Evolutionary conservation across 2,329 filamentous ascomycete species (phyloP).

Genomic region (Colletotrichum somersetense): DNA sequence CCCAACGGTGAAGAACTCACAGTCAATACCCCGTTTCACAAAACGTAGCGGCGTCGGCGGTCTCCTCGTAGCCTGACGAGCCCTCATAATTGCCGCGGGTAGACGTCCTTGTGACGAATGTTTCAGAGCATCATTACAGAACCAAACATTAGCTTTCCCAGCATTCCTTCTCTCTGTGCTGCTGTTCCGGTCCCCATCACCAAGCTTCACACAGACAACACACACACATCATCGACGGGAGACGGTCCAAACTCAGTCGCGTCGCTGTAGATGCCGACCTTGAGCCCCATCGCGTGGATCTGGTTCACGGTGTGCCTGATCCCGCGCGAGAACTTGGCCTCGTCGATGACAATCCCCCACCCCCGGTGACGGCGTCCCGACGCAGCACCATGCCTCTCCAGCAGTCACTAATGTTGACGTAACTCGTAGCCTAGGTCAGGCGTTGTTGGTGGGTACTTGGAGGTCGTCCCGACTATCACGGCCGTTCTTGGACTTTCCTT

Average conservation of each 20-base stretch:
- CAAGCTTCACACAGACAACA: not conserved
- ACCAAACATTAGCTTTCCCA: slow-evolving; percentile 4
- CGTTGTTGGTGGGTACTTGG: too few species aligned
- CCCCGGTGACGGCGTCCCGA: slow-evolving; percentile 56
- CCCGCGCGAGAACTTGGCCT: slow-evolving; percentile 67
- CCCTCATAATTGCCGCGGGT: slow-evolving; percentile 71
- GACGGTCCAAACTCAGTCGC: slow-evolving; percentile 54
- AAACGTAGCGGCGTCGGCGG: slow-evolving; percentile 72
- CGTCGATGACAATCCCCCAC: slow-evolving; percentile 59
- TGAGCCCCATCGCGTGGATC: slow-evolving; percentile 69
- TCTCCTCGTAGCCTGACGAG: slow-evolving; percentile 66
- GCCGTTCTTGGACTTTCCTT: not conserved
- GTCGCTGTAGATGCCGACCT: slow-evolving; percentile 73
- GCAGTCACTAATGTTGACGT: slow-evolving; percentile 74
- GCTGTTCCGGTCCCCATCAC: not conserved
- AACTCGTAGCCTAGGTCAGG: slow-evolving; percentile 65
- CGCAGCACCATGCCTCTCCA: slow-evolving; percentile 61
- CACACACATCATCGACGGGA: not conserved
- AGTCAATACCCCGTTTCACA: slow-evolving; percentile 70
- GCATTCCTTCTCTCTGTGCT: not conserved
- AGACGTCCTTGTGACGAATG: slow-evolving; percentile 40
- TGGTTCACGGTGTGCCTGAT: slow-evolving; percentile 66
- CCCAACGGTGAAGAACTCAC: slow-evolving; percentile 47
- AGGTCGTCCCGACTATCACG: not conserved
- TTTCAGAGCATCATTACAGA: not conserved